phyloP scores from a whole-genome alignment of 2,329 filamentous ascomycete genomes.

The Fusarium marasasianum region DNA sequence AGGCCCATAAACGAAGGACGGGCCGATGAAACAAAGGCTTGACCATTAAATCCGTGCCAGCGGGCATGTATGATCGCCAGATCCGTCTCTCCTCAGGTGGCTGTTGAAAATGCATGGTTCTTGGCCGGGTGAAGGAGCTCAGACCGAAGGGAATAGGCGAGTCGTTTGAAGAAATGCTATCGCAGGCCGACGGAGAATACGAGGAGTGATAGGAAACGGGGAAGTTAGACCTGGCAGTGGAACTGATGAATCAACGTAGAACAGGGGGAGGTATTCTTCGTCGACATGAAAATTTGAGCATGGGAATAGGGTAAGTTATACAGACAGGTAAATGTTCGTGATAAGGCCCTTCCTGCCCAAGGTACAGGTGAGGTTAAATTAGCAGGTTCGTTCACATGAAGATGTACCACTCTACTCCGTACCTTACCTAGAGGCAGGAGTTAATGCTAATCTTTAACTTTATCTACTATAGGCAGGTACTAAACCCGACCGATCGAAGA shows the following conservation, averaged over 20 bases:
- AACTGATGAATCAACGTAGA: not conserved
- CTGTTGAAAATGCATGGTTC: slow-evolving; percentile 11
- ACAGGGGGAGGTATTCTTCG: not conserved
- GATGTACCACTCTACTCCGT: not conserved
- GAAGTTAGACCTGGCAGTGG: slow-evolving; percentile 6
- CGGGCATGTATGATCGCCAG: slow-evolving; percentile 30
- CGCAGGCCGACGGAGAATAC: slow-evolving; percentile 4
- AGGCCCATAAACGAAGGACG: slow-evolving; percentile 15
- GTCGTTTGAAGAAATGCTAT: not conserved
- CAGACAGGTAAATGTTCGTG: not conserved
- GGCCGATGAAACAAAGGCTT: slow-evolving; percentile 34
- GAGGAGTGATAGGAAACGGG: not conserved
- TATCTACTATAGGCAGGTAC: slow-evolving; percentile 10
- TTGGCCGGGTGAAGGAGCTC: not conserved
- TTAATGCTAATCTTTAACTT: slow-evolving; percentile 22
- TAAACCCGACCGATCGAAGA: not conserved
- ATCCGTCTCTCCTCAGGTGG: slow-evolving; percentile 29
- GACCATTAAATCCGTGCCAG: slow-evolving; percentile 13
- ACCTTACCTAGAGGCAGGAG: slow-evolving; percentile 1
- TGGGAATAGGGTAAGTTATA: not conserved
- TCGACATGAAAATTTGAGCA: not conserved
- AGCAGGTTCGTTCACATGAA: not conserved
- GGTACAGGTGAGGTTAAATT: not conserved
- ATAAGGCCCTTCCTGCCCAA: not conserved
- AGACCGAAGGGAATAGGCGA: slow-evolving; percentile 10